Percentiles rank a stretch among this genome's conserved stretches.
Conservation (phyloP, 2,329 filamentous ascomycete species). For the Epichloe coenophiala region DNA sequence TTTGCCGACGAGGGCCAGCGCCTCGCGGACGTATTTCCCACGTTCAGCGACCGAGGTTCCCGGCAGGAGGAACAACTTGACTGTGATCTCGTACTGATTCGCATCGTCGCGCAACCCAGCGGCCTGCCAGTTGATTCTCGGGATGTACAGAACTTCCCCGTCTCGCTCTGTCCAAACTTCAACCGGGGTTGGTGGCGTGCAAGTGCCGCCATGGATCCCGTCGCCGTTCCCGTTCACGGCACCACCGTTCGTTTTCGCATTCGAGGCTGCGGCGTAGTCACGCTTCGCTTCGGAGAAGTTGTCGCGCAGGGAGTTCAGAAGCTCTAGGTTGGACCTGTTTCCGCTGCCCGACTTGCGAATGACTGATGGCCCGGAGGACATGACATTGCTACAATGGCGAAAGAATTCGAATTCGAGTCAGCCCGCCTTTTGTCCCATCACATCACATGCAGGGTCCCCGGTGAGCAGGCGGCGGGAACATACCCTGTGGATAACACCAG, state of each 20-base stretch:
- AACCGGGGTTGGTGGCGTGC: constrained; percentile 13
- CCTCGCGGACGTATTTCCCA: constrained; percentile 59
- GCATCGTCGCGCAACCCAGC: constrained; percentile 68
- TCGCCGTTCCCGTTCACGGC: constrained; percentile 17
- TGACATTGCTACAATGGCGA: constrained; percentile 52
- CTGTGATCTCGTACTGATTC: constrained; percentile 80
- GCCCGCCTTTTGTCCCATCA: not conserved
- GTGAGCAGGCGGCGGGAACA: constrained; percentile 19
- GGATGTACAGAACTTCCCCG: constrained; percentile 55
- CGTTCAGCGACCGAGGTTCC: constrained; percentile 51
- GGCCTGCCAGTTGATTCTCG: constrained; percentile 58
- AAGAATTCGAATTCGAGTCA: not conserved
- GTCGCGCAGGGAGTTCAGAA: constrained; percentile 73
- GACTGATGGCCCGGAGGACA: constrained; percentile 70
- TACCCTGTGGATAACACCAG: constrained; percentile 79
- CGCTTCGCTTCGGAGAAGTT: constrained; percentile 68
- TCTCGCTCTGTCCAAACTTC: constrained; percentile 57
- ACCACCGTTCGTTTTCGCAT: constrained; percentile 16
- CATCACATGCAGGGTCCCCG: constrained; percentile 3
- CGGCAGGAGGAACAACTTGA: constrained; percentile 88
- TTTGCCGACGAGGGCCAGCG: constrained; percentile 65
- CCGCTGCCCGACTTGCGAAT: constrained; percentile 59
- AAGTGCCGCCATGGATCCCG: constrained; percentile 16
- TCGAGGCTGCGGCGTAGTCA: constrained; percentile 31
- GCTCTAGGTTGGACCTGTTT: constrained; percentile 82